A percentile compares a stretch with the other conserved stretches of the same genome.
phyloP scores from a whole-genome alignment of 1,139 yeast genomes.

The Yamadazyma mexicana region DNA sequence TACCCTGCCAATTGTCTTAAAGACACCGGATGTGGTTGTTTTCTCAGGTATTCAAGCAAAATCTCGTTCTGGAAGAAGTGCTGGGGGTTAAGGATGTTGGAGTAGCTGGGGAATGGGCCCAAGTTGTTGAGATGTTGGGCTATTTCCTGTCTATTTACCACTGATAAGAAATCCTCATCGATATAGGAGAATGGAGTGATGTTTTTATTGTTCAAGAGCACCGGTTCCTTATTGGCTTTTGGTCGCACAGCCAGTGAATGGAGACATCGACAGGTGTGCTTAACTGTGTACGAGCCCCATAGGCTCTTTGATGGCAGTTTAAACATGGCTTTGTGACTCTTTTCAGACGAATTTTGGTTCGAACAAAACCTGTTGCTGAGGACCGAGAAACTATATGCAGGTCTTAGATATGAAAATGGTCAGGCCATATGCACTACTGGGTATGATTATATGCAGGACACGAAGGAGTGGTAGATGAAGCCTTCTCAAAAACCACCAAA shows the following conservation, averaged over 20 bases:
- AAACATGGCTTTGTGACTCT: too few relatives aligned
- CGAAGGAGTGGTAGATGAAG: neutral
- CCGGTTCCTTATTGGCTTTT: neutral
- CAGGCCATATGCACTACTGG: too few relatives aligned
- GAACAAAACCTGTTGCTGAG: too few relatives aligned
- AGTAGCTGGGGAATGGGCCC: constrained; percentile 47
- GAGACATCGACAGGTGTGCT: neutral
- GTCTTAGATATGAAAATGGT: too few relatives aligned
- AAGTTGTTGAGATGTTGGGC: constrained; percentile 40
- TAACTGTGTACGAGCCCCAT: neutral
- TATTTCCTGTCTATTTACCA: constrained; percentile 36
- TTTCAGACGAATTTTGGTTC: too few relatives aligned
- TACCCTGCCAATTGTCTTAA: constrained; percentile 85
- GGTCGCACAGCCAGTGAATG: neutral
- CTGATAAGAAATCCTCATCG: constrained; percentile 33
- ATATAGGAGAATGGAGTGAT: constrained; percentile 30
- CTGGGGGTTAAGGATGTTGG: constrained; percentile 53
- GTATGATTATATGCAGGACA: neutral
- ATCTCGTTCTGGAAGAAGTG: constrained; percentile 88
- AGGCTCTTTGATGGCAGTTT: too few relatives aligned
- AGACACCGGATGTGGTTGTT: constrained; percentile 85
- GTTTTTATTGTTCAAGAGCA: neutral
- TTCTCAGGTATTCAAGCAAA: constrained; percentile 60
- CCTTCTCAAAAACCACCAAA: neutral
- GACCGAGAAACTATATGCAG: too few relatives aligned